A percentile compares a stretch with the other conserved stretches of the same genome.
phyloP scores from a whole-genome alignment of 345 rosid species.

The Isatis tinctoria region DNA sequence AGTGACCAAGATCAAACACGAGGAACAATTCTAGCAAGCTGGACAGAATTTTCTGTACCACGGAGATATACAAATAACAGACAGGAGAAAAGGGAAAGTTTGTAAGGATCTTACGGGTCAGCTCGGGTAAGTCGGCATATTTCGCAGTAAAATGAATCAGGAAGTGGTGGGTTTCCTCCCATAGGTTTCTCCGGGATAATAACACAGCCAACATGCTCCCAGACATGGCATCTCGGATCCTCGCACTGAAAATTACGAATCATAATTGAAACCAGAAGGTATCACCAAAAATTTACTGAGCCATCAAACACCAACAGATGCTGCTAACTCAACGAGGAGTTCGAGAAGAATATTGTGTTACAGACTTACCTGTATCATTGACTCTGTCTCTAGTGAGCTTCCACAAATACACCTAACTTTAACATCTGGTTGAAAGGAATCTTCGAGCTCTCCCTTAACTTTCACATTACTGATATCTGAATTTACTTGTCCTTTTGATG shows the following conservation, averaged over 20 bases:
- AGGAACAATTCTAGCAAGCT: neutral
- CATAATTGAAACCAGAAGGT: neutral
- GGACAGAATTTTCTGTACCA: neutral
- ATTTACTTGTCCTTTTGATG: constrained; percentile 64
- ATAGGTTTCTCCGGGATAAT: constrained; percentile 61
- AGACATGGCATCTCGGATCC: constrained; percentile 62
- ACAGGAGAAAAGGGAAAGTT: neutral
- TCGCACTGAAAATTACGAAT: constrained; percentile 58
- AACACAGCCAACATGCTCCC: constrained; percentile 89
- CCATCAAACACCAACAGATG: constrained; percentile 6
- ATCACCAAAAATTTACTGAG: neutral
- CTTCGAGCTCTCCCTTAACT: constrained; percentile 58
- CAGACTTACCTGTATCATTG: constrained; percentile 60
- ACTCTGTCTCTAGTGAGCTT: constrained; percentile 59
- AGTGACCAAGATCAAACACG: neutral
- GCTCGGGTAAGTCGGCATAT: constrained; percentile 85
- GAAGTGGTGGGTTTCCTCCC: constrained; percentile 58
- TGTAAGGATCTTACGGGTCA: constrained; percentile 70
- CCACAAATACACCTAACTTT: constrained; percentile 94
- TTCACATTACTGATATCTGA: constrained; percentile 60
- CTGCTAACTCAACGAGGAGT: neutral
- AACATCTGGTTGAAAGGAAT: constrained; percentile 40
- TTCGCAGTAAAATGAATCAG: constrained; percentile 81
- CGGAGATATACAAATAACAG: neutral
- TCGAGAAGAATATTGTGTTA: neutral